Base-by-base conservation (phyloP, 2,329 filamentous ascomycete species). In the Zasmidium angulare region DNA sequence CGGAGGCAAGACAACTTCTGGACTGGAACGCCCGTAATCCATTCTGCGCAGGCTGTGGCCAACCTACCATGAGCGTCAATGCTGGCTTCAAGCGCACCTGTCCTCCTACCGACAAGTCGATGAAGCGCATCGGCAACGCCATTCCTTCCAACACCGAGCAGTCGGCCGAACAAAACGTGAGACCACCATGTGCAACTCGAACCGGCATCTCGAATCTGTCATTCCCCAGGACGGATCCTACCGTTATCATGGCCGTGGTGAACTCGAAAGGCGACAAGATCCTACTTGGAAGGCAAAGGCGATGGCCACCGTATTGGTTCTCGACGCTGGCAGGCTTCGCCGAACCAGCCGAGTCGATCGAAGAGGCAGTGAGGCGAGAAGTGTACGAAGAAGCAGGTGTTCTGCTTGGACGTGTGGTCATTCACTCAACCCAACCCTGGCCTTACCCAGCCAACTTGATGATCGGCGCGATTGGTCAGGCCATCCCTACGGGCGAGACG, bases 1-100 rank as follows among this genome's bases (percentile, higher is more conserved):
- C 91, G 14, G 91, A 96, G 76, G 90, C 92, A 7, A 87, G 93
- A 56, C 89, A 92, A 49, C 82, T 97, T 23, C 81, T 96, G 36
- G 95, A 98, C 78, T 99, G 95, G 95, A 98, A 99, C 77, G 82
- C 82, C 23, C 89, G 93, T 53, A 96, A 96, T 76, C 89, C 89
- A 26, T 99, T 91, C 81, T 99, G 95, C 75, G 92, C 87, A 29
- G 88, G 89, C 57, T 99, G 95, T 76, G 93, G 95, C 31, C 84
- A 90, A 70, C 86, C 84, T 22, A 98, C 92, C 0, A 79, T 97
- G 61, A 89, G 88, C 19, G 81, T 90, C 23, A 88, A 93, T 69
- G 89, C 86, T 3, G 90, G 90, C 51, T 91, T 89, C 72, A 96
- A 96, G 78, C 86, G 90, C 49, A 82, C 86, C 7, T 96, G 90